Percentiles rank a stretch among this genome's conserved stretches.
Conservation (phyloP, 495 filamentous ascomycete genomes). For the Aspergillus indologenus region DNA sequence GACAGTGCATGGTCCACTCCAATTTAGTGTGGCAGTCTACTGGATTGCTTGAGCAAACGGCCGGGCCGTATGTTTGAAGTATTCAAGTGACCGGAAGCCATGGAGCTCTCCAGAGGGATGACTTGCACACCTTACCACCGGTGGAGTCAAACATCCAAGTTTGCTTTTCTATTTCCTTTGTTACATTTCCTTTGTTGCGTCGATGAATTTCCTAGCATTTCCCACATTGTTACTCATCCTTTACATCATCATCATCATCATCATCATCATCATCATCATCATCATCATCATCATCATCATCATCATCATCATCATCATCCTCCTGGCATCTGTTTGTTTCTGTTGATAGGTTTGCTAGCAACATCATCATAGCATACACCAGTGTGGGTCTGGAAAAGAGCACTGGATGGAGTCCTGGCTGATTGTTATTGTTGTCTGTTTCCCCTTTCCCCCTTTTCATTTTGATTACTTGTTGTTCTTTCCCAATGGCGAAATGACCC, state of each 20-base stretch:
- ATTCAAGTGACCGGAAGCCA: not conserved
- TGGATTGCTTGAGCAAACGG: not conserved
- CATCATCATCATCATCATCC: conserved; percentile 22
- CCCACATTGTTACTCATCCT: conserved; percentile 16
- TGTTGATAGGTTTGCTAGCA: conserved; percentile 23
- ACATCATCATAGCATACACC: conserved; percentile 22
- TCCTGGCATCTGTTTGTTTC: conserved; percentile 20
- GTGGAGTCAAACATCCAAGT: conserved; percentile 1
- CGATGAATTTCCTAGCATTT: conserved; percentile 14
- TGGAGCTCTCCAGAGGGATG: not conserved
- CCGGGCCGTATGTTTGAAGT: conserved; percentile 13
- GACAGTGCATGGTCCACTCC: conserved; percentile 43
- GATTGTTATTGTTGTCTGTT: conserved; percentile 22
- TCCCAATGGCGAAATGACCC: conserved; percentile 19
- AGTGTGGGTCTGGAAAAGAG: conserved; percentile 20
- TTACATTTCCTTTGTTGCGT: conserved; percentile 21
- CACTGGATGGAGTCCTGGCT: conserved; percentile 37
- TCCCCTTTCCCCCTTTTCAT: conserved; percentile 10
- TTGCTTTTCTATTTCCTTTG: conserved; percentile 17
- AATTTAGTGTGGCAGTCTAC: conserved; percentile 25
- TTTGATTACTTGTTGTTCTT: conserved; percentile 17
- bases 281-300: conserved; percentile 25
- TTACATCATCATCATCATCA: conserved; percentile 26
- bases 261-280: conserved; percentile 23
- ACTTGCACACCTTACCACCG: not conserved